A percentile compares a stretch with the other conserved stretches of the same genome.
Evolutionary conservation across 257 asterid species (phyloP).

Genomic region (Perilla frutescens): DNA sequence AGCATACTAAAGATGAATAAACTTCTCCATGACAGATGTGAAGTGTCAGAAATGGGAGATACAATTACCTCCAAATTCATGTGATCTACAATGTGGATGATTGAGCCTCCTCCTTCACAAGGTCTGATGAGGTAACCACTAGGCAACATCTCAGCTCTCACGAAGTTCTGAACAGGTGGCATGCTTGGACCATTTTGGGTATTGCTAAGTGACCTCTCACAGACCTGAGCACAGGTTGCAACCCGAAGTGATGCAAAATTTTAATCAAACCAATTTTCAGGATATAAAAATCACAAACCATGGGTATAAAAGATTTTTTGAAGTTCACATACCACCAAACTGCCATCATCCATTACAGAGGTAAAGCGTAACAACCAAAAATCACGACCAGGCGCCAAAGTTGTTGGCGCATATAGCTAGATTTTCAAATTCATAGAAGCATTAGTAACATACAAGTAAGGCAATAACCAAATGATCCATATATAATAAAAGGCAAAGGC

Average conservation of each 20-base stretch:
- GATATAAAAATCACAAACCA: neutral
- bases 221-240: constrained; percentile 52
- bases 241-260: neutral
- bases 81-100: constrained; percentile 91
- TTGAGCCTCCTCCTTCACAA: constrained; percentile 93
- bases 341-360: constrained; percentile 89
- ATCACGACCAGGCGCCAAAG: constrained; percentile 95
- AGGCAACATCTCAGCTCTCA: constrained; percentile 86
- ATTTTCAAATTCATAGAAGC: constrained; percentile 12
- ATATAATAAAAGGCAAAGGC: too few relatives aligned
- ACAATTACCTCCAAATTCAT: constrained; percentile 73
- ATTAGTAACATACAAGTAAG: neutral
- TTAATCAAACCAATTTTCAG: neutral
- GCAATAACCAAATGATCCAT: neutral
- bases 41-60: too few relatives aligned
- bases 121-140: constrained; percentile 92
- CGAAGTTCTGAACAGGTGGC: constrained; percentile 85
- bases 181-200: constrained; percentile 88
- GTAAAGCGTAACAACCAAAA: constrained; percentile 87
- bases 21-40: neutral
- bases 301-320: neutral
- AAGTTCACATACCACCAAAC: constrained; percentile 68
- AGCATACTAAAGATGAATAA: neutral
- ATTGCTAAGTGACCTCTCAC: constrained; percentile 86
- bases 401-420: constrained; percentile 87